These are phyloP conservation scores for Pyronema omphalodes DNA, from an alignment of 495 filamentous ascomycete species.

Conservation along the genomic window DNA sequence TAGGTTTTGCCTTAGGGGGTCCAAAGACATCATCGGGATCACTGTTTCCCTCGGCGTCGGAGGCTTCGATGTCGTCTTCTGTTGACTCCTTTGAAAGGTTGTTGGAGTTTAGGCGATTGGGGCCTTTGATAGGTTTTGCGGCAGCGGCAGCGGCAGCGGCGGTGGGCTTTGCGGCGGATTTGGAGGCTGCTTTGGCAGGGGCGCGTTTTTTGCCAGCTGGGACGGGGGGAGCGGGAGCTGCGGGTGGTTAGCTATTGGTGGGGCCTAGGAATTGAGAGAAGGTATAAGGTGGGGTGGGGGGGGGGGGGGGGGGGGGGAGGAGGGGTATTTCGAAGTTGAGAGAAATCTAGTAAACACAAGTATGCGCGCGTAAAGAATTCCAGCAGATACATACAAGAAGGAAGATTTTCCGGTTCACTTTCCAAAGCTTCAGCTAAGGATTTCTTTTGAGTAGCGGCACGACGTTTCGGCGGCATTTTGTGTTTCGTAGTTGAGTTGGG, in stretches of 20 bases:
- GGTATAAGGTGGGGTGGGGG: not conserved
- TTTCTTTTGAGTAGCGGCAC: too few relatives aligned
- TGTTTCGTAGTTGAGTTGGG: too few relatives aligned
- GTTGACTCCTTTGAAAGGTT: not conserved
- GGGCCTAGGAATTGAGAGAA: not conserved
- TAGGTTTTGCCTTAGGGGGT: not conserved
- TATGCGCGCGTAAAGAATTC: too few relatives aligned
- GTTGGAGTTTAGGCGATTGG: not conserved
- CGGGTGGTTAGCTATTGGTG: not conserved
- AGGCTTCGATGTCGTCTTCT: not conserved
- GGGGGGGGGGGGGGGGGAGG: not conserved
- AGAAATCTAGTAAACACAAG: too few relatives aligned
- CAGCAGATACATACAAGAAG: too few relatives aligned
- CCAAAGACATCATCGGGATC: too few relatives aligned
- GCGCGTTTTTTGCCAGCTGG: constrained; percentile 3
- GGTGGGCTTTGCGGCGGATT: not conserved
- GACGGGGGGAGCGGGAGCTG: not conserved
- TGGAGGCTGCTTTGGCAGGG: not conserved
- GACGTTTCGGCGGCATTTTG: too few relatives aligned
- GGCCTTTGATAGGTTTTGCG: not conserved
- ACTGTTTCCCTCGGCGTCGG: too few relatives aligned
- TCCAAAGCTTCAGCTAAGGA: too few relatives aligned
- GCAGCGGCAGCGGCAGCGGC: too few relatives aligned
- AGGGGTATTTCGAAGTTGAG: not conserved
- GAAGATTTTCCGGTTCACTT: too few relatives aligned